Conservation (phyloP, 1,284 basidiomycete species). For the Irpex lacteus region DNA sequence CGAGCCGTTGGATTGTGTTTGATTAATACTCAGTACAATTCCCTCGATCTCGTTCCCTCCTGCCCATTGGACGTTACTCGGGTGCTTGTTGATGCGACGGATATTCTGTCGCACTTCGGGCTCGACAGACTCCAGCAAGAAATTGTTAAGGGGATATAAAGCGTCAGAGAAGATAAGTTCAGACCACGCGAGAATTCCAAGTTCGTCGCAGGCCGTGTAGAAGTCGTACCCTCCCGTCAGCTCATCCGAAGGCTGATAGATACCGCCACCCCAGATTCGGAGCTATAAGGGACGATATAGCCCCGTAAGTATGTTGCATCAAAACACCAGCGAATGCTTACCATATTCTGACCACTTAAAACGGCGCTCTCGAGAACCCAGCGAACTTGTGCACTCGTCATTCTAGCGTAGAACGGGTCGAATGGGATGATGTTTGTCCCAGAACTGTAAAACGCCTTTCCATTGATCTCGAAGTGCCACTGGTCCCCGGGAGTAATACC, state of each 20-base stretch:
- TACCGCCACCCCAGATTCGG: slow-evolving; percentile 57
- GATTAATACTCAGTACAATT: slow-evolving; percentile 42
- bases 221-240: slow-evolving; percentile 53
- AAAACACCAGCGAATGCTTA: slow-evolving; percentile 21
- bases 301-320: not conserved
- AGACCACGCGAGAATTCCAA: slow-evolving; percentile 64
- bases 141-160: slow-evolving; percentile 54
- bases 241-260: slow-evolving; percentile 34
- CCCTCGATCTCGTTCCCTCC: slow-evolving; percentile 63
- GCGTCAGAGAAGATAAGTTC: slow-evolving; percentile 65
- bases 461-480: slow-evolving; percentile 59
- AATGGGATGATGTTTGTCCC: slow-evolving; percentile 61
- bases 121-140: slow-evolving; percentile 49
- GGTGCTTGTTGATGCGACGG: slow-evolving; percentile 50
- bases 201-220: slow-evolving; percentile 58
- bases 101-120: slow-evolving; percentile 61
- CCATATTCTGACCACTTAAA: slow-evolving; percentile 58
- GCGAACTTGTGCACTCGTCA: slow-evolving; percentile 45
- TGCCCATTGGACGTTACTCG: slow-evolving; percentile 60
- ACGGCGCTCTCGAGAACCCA: slow-evolving; percentile 59
- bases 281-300: slow-evolving; percentile 31
- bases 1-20: slow-evolving; percentile 35
- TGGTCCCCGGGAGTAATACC: slow-evolving; percentile 58
- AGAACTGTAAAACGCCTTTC: slow-evolving; percentile 50
- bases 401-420: slow-evolving; percentile 56